Evolutionary conservation across 2,329 filamentous ascomycete species (phyloP).

Genomic region (Pseudogymnoascus pannorum): DNA sequence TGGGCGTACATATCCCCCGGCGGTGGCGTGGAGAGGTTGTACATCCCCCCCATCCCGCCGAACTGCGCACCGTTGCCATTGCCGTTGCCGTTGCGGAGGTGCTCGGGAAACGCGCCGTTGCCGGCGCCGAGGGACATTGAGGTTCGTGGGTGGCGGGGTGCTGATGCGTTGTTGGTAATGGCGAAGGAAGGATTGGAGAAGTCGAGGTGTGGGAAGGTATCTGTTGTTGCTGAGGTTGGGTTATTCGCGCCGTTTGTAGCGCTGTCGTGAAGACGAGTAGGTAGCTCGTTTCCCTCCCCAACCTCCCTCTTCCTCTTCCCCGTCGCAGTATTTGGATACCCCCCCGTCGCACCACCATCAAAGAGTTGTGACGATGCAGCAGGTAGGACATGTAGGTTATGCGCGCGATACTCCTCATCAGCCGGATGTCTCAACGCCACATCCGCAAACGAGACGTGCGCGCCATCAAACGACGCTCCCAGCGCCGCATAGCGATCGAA

Average conservation of each 20-base stretch:
- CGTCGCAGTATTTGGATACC: neutral
- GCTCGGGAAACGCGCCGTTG: neutral
- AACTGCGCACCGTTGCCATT: neutral
- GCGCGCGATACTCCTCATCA: neutral
- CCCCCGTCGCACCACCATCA: fast-evolving
- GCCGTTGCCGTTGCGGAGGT: neutral
- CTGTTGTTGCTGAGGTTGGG: neutral
- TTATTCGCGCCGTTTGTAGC: neutral
- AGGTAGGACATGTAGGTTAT: neutral
- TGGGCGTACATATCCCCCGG: neutral
- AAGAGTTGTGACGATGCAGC: neutral
- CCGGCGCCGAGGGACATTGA: neutral
- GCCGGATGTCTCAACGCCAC: slow-evolving; percentile 33
- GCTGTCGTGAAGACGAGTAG: neutral
- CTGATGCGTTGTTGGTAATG: neutral
- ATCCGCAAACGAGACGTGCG: slow-evolving; percentile 65
- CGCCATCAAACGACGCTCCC: slow-evolving; percentile 59
- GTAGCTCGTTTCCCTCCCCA: neutral
- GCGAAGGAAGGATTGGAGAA: neutral
- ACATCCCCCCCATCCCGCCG: neutral
- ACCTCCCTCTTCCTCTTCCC: neutral
- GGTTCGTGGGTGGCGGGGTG: neutral
- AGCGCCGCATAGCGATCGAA: slow-evolving; percentile 69
- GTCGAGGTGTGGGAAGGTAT: neutral
- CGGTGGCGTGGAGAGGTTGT: neutral